Conservation (phyloP, 768 basidiomycete genomes). For the Stropharia rugosoannulata region DNA sequence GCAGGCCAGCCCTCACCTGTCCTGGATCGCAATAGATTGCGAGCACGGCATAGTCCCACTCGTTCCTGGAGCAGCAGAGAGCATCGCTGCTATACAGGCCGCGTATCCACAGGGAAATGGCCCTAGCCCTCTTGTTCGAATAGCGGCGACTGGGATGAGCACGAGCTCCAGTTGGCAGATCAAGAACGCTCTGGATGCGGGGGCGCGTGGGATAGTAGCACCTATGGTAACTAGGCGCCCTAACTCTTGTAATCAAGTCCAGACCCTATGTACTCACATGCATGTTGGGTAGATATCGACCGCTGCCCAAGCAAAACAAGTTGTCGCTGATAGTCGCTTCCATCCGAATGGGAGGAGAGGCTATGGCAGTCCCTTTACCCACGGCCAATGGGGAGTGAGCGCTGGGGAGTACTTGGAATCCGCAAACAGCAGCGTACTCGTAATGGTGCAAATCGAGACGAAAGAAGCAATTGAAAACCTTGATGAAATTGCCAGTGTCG, state of each 20-base stretch:
- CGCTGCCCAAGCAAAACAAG: slow-evolving; percentile 52
- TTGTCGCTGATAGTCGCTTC: slow-evolving; percentile 59
- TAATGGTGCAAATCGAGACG: slow-evolving; percentile 71
- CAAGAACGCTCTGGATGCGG: slow-evolving; percentile 68
- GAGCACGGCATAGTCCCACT: slow-evolving; percentile 64
- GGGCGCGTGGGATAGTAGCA: slow-evolving; percentile 62
- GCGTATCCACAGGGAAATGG: slow-evolving; percentile 35
- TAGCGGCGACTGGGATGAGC: slow-evolving; percentile 61
- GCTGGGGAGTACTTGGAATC: slow-evolving; percentile 47
- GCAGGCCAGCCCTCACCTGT: slow-evolving; percentile 50
- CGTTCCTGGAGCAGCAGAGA: slow-evolving; percentile 56
- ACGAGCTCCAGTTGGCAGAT: slow-evolving; percentile 66
- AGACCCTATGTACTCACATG: neutral
- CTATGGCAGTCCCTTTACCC: slow-evolving; percentile 65
- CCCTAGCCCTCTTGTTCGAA: slow-evolving; percentile 57
- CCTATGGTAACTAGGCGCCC: slow-evolving; percentile 51
- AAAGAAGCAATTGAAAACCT: slow-evolving; percentile 58
- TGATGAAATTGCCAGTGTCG: slow-evolving; percentile 56
- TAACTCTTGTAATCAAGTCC: too few species aligned
- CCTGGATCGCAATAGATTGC: slow-evolving; percentile 68
- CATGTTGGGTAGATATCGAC: slow-evolving; percentile 46
- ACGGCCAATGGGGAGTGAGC: slow-evolving; percentile 53
- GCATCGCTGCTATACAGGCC: slow-evolving; percentile 51
- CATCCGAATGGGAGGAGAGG: slow-evolving; percentile 64
- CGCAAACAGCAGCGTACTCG: slow-evolving; percentile 55